Evolutionary conservation across 1,139 yeast genomes (phyloP).

Genomic region (Meyerozyma elateridarum): DNA sequence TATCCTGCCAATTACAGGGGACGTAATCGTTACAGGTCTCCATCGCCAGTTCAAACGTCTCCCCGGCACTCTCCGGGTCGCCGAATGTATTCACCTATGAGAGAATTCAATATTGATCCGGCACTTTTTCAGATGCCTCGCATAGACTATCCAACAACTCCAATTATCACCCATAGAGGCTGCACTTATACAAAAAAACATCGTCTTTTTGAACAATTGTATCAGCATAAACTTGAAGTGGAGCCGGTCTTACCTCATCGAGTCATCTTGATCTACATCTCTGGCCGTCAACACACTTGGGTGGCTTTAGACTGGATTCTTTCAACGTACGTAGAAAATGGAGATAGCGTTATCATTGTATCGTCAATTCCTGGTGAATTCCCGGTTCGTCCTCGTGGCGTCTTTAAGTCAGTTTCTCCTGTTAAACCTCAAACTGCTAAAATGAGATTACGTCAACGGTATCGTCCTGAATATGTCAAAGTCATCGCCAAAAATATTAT

Average conservation of each 20-base stretch:
- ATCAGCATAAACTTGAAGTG: constrained; percentile 24
- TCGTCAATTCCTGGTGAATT: constrained; percentile 22
- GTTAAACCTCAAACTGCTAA: constrained; percentile 29
- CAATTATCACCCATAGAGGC: constrained; percentile 48
- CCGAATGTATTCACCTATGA: constrained; percentile 11
- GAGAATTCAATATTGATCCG: constrained; percentile 8
- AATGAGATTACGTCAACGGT: constrained; percentile 29
- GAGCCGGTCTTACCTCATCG: constrained; percentile 47
- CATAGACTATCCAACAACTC: constrained; percentile 44
- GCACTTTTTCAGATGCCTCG: constrained; percentile 8
- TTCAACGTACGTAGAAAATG: constrained; percentile 47
- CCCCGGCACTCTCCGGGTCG: constrained; percentile 8
- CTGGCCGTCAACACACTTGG: constrained; percentile 76
- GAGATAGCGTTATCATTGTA: constrained; percentile 61
- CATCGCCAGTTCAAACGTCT: constrained; percentile 8
- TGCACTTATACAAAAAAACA: constrained; percentile 48
- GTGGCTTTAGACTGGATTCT: constrained; percentile 71
- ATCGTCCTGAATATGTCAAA: constrained; percentile 31
- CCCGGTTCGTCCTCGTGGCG: constrained; percentile 4
- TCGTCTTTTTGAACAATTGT: constrained; percentile 35
- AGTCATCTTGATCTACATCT: constrained; percentile 56
- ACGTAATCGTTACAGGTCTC: constrained; percentile 8
- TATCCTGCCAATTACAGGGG: constrained; percentile 3
- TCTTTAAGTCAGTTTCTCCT: constrained; percentile 6
- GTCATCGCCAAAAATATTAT: constrained; percentile 38